Base-by-base conservation (phyloP, 2,329 filamentous ascomycete species). In the Lecanosticta acicola region DNA sequence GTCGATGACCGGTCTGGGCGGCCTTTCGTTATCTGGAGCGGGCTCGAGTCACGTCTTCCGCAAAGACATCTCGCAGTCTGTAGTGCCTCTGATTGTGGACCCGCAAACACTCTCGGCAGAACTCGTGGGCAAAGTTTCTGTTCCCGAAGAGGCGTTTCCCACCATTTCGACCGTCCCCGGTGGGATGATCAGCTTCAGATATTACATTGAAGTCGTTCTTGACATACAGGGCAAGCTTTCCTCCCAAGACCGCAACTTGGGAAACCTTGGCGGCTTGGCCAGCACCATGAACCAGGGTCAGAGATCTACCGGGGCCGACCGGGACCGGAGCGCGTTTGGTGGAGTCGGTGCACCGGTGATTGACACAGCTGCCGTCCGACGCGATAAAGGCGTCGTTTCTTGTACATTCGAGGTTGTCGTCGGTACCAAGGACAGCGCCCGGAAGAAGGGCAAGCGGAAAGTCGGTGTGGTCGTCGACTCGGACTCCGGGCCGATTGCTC, bases 161-260 rank as follows among this genome's bases (percentile, higher is more conserved):
- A 95, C 90, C 2, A 97, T 97, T 51, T 82, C 81, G 20, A 84
- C 83, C 44, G 88, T 96, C 0, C 93, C 93, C 0, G 89, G 91
- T 3, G 84, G 87, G 26, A 93, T 97, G 83, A 93, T 98, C 54
- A 89, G 84, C 58, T 97, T 98, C 71, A 87, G 84, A 56, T 97
- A 98, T 62, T 87, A 90, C 56, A 78, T 96, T 16, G 93, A 98
- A 66, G 87, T 96, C 2, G 83, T 97, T 20, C 80, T 96, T 17
- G 93, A 98, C 62, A 75, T 97, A 0, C 90, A 93, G 38, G 91
- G 91, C 32, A 93, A 88, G 63, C 71, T 96, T 33, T 80, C 83
- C 1, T 80, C 80, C n/a, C 81, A 88, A 52, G 84, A 88, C 59
- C 77, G 81, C 34, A 55, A 51, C 24, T 41, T 63, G 33, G 51